These are phyloP conservation scores for Salix viminalis DNA, from an alignment of 345 rosid genomes.

Conservation along the genomic window DNA sequence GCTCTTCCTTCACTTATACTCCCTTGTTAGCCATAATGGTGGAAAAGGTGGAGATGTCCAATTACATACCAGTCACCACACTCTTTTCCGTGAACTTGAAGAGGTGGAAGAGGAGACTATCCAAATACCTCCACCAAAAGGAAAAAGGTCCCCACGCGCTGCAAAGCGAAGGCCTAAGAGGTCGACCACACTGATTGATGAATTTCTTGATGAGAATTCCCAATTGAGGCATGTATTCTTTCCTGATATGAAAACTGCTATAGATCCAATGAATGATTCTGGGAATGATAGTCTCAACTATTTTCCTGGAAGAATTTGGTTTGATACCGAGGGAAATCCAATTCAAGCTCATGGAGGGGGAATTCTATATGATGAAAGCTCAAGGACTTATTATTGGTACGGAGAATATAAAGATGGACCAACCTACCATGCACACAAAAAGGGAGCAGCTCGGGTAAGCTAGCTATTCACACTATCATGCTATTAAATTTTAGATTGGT, in stretches of 20 bases:
- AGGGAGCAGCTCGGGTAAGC: constrained; percentile 83
- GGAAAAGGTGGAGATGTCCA: constrained; percentile 32
- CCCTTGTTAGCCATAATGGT: constrained; percentile 38
- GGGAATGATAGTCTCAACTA: constrained; percentile 53
- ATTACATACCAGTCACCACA: constrained; percentile 39
- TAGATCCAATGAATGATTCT: constrained; percentile 55
- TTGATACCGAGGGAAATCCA: constrained; percentile 84
- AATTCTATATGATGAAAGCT: constrained; percentile 52
- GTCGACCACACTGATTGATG: constrained; percentile 68
- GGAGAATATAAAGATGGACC: constrained; percentile 96
- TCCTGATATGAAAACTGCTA: constrained; percentile 54
- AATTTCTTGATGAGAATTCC: constrained; percentile 94
- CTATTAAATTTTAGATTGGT: constrained; percentile 5
- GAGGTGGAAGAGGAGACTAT: constrained; percentile 73
- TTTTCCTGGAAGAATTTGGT: constrained; percentile 77
- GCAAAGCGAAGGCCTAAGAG: constrained; percentile 74
- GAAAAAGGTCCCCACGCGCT: constrained; percentile 78
- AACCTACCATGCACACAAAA: constrained; percentile 68
- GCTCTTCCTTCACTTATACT: constrained; percentile 53
- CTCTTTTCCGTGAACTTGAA: constrained; percentile 52
- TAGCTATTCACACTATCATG: constrained; percentile 1
- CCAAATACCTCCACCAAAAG: constrained; percentile 74
- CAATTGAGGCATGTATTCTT: constrained; percentile 72
- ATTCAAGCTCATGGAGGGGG: constrained; percentile 99
- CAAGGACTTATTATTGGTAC: constrained; percentile 75